Conservation (phyloP, 2,329 filamentous ascomycete species). For the Exutisphaerella laricina region DNA sequence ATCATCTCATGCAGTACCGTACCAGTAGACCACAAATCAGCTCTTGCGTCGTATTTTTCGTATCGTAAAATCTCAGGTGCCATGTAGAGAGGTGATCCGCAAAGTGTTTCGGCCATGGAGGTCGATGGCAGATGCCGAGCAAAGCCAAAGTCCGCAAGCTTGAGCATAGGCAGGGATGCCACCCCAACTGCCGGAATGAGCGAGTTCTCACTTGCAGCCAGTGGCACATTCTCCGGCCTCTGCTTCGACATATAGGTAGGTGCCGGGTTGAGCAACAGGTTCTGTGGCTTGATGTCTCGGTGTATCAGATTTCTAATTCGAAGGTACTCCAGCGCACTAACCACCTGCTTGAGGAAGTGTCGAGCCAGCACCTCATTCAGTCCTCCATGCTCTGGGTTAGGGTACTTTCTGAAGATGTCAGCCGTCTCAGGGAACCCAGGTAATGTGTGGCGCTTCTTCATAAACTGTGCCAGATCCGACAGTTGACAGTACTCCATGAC, state of each 20-base stretch:
- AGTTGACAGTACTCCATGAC: conserved; percentile 99
- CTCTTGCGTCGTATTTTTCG: conserved; percentile 94
- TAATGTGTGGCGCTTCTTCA: conserved; percentile 85
- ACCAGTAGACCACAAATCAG: conserved; percentile 95
- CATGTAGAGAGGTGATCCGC: conserved; percentile 97
- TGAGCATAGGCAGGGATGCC: conserved; percentile 84
- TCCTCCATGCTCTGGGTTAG: conserved; percentile 74
- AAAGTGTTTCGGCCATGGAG: conserved; percentile 89
- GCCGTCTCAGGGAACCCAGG: conserved; percentile 72
- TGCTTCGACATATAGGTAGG: conserved; percentile 62
- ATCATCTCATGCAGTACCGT: conserved; percentile 96
- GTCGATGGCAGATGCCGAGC: conserved; percentile 85
- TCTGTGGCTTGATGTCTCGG: conserved; percentile 96
- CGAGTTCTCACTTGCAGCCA: conserved; percentile 75
- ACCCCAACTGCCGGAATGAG: conserved; percentile 76
- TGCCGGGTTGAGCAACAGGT: conserved; percentile 82
- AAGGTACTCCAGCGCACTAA: conserved; percentile 85
- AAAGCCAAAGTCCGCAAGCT: conserved; percentile 98
- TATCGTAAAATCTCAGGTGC: conserved; percentile 95
- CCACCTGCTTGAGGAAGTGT: conserved; percentile 92
- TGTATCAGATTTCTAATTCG: conserved; percentile 83
- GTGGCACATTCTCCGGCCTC: conserved; percentile 58
- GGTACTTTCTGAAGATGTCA: conserved; percentile 91
- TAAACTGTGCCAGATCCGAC: conserved; percentile 89
- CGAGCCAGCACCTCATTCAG: conserved; percentile 93